Base-by-base conservation (phyloP, 257 asterid genomes). In the Nicotiana otophora region DNA sequence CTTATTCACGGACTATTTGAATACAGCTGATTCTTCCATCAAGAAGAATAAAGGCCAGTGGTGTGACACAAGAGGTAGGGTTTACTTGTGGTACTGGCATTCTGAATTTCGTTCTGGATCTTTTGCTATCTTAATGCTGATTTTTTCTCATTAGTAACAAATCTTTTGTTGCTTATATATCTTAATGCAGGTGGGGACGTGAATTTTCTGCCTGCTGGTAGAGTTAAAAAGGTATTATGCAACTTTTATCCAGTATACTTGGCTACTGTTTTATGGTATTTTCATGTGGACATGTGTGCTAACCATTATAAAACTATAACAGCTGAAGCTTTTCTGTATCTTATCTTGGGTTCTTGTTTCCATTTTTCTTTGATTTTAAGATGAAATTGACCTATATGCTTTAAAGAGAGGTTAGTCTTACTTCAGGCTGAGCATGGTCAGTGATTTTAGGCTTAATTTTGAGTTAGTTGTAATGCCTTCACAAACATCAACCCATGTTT, bases 151-250 rank as follows among this genome's bases (percentile, higher is more conserved):
- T 51, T 51, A 48, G 8, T 74, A 51, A 48, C 80, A 48, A 19
- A 26, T 75, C 26, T 75, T 51, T 51, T 75, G 53, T 75, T 15
- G 28, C 26, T 51, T 61, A 51, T 19, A 34, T 84, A 63, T 74
- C 77, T 75, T 51, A 17, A 26, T 75, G 62, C 63, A 93, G 98
- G 95, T 55, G 93, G 88, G 46, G 91, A 86, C 31, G 84, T 90
- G 76, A 88, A 85, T 81, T 88, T 89, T 76, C 62, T 53, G 11
- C 87, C 87, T 77, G 77, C 70, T 82, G 88, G 91, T 84, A 92
- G 97, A 84, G 85, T 82, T 63, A 86, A 83, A 82, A 92, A 87
- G 98, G 99, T 95, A 89, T 78, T 19, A 7, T 10, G 5, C 16
- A 17, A 15, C 46, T 75, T 51, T 76, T 65, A 72, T 66, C 64